Evolutionary conservation across 768 basidiomycete species (phyloP).

Genomic region (Suillus paluster): DNA sequence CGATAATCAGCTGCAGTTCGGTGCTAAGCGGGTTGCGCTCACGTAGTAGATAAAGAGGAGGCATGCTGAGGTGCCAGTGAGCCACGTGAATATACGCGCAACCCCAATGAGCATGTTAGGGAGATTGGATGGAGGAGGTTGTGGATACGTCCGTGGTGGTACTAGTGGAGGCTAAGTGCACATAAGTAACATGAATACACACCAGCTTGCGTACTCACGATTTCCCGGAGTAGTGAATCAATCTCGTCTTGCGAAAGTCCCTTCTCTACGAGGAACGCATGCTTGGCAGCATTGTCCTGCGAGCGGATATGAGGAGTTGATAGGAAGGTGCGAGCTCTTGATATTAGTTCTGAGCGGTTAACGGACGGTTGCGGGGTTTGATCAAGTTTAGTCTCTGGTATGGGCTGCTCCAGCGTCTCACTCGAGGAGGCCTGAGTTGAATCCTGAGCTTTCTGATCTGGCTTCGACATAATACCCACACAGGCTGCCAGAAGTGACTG

Average conservation of each 20-base stretch:
- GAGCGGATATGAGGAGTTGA: slow-evolving; percentile 64
- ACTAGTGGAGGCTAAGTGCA: slow-evolving; percentile 49
- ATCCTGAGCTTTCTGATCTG: slow-evolving; percentile 1
- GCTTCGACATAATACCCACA: neutral
- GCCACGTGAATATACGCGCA: slow-evolving; percentile 64
- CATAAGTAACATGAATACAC: slow-evolving; percentile 3
- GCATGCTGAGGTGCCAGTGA: slow-evolving; percentile 63
- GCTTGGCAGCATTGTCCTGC: slow-evolving; percentile 60
- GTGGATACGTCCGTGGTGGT: slow-evolving; percentile 77
- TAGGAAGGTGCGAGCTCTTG: slow-evolving; percentile 67
- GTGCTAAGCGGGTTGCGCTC: slow-evolving; percentile 24
- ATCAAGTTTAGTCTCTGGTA: neutral
- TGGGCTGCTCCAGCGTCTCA: neutral
- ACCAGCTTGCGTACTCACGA: slow-evolving; percentile 44
- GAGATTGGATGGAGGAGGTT: slow-evolving; percentile 67
- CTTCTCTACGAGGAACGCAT: slow-evolving; percentile 70
- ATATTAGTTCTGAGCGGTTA: slow-evolving; percentile 49
- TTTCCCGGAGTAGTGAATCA: slow-evolving; percentile 56
- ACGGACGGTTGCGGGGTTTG: slow-evolving; percentile 1
- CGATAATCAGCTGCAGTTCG: slow-evolving; percentile 12
- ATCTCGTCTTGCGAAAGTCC: slow-evolving; percentile 68
- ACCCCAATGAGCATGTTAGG: slow-evolving; percentile 69
- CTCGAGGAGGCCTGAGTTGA: neutral
- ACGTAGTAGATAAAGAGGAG: slow-evolving; percentile 72
- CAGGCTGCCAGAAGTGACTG: neutral